A percentile compares a stretch with the other conserved stretches of the same genome.
Conservation (phyloP, 345 rosid genomes). For the Salix purpurea region DNA sequence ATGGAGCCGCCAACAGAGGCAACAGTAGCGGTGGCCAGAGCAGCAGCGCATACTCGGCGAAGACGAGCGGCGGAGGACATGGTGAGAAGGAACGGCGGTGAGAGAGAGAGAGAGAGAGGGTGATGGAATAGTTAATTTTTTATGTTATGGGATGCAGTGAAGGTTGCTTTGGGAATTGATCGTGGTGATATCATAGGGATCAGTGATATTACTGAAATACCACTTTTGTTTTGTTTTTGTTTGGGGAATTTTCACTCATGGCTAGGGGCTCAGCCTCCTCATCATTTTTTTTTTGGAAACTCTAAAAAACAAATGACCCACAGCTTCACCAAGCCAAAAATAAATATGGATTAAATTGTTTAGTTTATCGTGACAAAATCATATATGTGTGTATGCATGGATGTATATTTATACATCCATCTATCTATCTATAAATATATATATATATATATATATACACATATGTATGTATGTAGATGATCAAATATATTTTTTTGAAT, state of each 20-base stretch:
- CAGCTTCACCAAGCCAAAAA: too few species aligned
- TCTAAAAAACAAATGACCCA: too few species aligned
- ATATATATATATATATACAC: too few species aligned
- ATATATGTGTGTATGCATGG: too few species aligned
- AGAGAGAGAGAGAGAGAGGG: background rate
- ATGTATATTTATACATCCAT: too few species aligned
- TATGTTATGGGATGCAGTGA: constrained; percentile 14
- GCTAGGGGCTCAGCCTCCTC: too few species aligned
- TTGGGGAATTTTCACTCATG: background rate
- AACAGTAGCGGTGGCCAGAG: constrained; percentile 26
- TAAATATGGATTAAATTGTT: too few species aligned
- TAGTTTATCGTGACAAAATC: too few species aligned
- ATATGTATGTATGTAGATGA: too few species aligned
- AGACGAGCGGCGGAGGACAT: constrained; percentile 57
- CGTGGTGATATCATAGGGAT: background rate
- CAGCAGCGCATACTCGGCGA: constrained; percentile 44
- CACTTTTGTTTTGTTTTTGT: background rate
- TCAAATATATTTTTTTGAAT: too few species aligned
- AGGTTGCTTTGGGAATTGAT: constrained; percentile 31
- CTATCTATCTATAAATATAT: too few species aligned
- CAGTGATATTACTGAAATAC: background rate
- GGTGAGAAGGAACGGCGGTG: constrained; percentile 5
- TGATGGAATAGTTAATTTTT: background rate
- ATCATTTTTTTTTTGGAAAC: too few species aligned
- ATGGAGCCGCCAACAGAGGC: constrained; percentile 36